These are phyloP conservation scores for Lophium mytilinum DNA, from an alignment of 495 filamentous ascomycete genomes.

Conservation along the genomic window DNA sequence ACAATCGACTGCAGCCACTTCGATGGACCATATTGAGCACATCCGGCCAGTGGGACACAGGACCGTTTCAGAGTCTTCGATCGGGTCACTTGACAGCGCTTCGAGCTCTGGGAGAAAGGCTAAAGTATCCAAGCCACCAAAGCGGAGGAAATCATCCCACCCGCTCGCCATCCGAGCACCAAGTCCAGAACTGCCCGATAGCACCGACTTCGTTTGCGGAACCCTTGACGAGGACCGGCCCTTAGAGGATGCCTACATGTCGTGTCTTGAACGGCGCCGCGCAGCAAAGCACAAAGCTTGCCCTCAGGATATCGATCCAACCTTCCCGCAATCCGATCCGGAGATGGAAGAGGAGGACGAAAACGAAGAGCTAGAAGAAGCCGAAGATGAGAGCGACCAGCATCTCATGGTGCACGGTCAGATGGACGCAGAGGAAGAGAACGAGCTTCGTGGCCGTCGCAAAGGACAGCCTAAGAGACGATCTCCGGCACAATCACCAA, in stretches of 20 bases:
- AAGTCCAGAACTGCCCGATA: constrained; percentile 84
- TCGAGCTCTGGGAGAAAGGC: constrained; percentile 30
- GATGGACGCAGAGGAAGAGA: constrained; percentile 39
- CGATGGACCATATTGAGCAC: constrained; percentile 42
- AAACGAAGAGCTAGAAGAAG: constrained; percentile 23
- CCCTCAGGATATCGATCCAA: constrained; percentile 95
- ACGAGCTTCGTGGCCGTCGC: constrained; percentile 33
- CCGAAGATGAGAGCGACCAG: constrained; percentile 46
- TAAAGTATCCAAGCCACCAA: constrained; percentile 1
- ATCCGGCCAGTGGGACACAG: constrained; percentile 42
- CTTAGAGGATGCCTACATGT: constrained; percentile 86
- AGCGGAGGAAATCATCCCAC: constrained; percentile 32
- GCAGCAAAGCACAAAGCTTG: constrained; percentile 67
- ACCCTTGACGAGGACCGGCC: constrained; percentile 92
- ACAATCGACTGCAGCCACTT: constrained; percentile 50
- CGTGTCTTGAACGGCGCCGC: constrained; percentile 70
- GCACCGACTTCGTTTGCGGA: constrained; percentile 95
- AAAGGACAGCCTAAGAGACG: constrained; percentile 32
- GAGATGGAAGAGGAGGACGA: constrained; percentile 62
- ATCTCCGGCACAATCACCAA: constrained; percentile 43
- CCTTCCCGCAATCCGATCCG: constrained; percentile 87
- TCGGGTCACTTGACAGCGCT: constrained; percentile 49
- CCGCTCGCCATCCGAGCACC: constrained; percentile 56
- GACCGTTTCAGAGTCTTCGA: constrained; percentile 53
- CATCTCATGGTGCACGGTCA: constrained; percentile 51